phyloP scores from a whole-genome alignment of 495 filamentous ascomycete species.

The Podospora comata region DNA sequence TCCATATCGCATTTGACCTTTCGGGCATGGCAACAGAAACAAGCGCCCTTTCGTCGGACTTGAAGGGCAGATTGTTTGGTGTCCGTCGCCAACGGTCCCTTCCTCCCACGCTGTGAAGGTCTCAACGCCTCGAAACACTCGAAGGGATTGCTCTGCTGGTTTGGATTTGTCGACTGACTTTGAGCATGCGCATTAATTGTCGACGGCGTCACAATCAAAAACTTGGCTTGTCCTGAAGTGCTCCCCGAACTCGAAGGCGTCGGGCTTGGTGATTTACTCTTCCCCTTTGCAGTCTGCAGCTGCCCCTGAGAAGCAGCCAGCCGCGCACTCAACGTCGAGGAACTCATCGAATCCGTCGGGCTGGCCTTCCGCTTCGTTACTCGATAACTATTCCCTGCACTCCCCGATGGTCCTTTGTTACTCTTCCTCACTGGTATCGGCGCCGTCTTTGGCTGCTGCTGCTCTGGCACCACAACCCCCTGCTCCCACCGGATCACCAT shows the following conservation, averaged over 20 bases:
- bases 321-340: background rate
- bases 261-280: conserved; percentile 8
- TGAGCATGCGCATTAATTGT: conserved; percentile 40
- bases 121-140: conserved; percentile 48
- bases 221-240: conserved; percentile 33
- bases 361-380: conserved; percentile 19
- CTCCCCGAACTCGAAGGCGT: conserved; percentile 15
- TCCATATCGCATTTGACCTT: conserved; percentile 48
- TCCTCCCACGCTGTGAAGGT: conserved; percentile 45
- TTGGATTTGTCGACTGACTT: background rate
- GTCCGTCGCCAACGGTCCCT: conserved; percentile 45
- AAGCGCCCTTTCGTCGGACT: conserved; percentile 46
- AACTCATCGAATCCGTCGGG: conserved; percentile 30
- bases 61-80: conserved; percentile 48
- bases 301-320: background rate
- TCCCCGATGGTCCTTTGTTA: background rate
- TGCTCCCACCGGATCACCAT: conserved; percentile 6
- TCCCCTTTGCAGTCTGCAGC: conserved; percentile 19
- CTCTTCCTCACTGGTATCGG: conserved; percentile 2
- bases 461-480: background rate
- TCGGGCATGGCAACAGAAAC: conserved; percentile 50
- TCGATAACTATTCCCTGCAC: background rate
- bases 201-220: conserved; percentile 48
- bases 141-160: conserved; percentile 42
- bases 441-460: background rate